Base-by-base conservation (phyloP, 2,329 filamentous ascomycete species). In the Xylariaceae sp. region DNA sequence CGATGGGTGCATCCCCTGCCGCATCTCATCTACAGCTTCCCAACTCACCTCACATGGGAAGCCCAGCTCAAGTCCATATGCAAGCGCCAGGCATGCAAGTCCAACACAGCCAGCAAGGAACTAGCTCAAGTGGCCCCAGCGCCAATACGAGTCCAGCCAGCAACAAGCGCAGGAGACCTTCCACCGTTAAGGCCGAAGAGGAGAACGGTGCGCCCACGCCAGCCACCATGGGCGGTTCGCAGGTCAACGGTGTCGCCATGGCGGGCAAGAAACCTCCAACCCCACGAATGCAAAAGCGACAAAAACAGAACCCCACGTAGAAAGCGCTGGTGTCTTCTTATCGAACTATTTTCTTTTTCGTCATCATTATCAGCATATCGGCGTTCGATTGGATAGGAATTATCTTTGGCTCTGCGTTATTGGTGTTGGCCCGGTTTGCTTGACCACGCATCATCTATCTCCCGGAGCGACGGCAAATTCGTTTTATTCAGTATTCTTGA, bases 91-190 rank as follows among this genome's bases (percentile, higher is more conserved):
- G 76, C 56, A 87, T 87, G 84, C 81, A 84, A 66, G 72, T 83
- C 54, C 83, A 87, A 65, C 81, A 82, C 57, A 87, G 83, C 65
- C 84, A 87, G 66, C 84, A 87, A 64, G 84, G 84, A 38, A 85
- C 83, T 31, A 82, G 74, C 66, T 86, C 83, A 10, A 83, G 81
- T 65, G 84, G 82, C 1, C 82, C 83, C 6, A 87, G 83, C 63
- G 83, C 84, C 51, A 87, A 86, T 69, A 87, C 84, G 5, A 84
- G 81, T 31, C 82, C 82, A 38, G 76, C 79, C 19, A 81, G 78
- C 33, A 83, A 82, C 58, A 84, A 84, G 69, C 73, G 81, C 48
- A 70, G 81, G 60, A 73, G 81, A 31, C 77, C 80, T 1, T 83
- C 80, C 0, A 76, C 75, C 4, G 78, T 84, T 17, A 84, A 84